A percentile compares a stretch with the other conserved stretches of the same genome.
Evolutionary conservation across 306 rosid species (phyloP).

Genomic region (Quillaja saponaria): DNA sequence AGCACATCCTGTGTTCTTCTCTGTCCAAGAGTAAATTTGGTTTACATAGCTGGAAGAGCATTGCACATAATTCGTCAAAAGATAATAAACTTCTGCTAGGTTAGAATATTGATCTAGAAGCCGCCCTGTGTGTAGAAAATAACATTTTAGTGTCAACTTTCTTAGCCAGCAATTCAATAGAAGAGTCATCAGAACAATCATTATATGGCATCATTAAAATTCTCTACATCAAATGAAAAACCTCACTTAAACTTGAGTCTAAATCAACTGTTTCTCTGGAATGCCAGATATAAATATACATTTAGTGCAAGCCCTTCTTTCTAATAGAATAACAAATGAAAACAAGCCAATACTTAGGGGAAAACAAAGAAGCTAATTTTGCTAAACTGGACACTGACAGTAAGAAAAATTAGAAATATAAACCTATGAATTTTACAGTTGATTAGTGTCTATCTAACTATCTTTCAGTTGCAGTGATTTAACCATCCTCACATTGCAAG

Average conservation of each 20-base stretch:
- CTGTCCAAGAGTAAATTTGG: no score
- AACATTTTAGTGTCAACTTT: no score
- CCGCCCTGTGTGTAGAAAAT: no score
- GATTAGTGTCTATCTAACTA: no score
- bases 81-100: no score
- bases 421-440: conserved; percentile 33
- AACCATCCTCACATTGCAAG: conserved; percentile 89
- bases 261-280: conserved; percentile 26
- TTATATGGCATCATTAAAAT: conserved; percentile 36
- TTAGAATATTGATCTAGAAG: no score
- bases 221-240: conserved; percentile 40
- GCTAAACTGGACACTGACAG: conserved; percentile 30
- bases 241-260: conserved; percentile 31
- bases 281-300: conserved; percentile 33
- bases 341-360: conserved; percentile 26
- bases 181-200: neutral
- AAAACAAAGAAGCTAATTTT: conserved; percentile 24
- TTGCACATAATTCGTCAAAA: no score
- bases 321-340: conserved; percentile 43
- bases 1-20: no score
- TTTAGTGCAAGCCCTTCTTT: conserved; percentile 26
- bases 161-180: neutral
- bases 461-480: conserved; percentile 8
- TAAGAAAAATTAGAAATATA: conserved; percentile 19
- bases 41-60: no score